Conservation (phyloP, 148 eudicot genomes). For the Rhododendron ovatum region DNA sequence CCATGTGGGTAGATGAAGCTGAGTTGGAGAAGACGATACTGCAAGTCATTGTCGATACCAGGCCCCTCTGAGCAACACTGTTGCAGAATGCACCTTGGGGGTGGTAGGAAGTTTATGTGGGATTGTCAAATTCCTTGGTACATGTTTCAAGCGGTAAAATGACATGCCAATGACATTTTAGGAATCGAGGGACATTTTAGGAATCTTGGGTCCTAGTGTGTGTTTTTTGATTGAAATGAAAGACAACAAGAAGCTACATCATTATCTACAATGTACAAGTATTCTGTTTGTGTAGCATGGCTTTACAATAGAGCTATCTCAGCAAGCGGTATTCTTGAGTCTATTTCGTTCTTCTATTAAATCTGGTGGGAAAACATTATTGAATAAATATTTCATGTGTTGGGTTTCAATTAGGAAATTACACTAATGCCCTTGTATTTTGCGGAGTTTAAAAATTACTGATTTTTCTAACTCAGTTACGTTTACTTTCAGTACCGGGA, state of each 20-base stretch:
- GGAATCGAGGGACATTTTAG: neutral
- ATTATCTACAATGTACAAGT: neutral
- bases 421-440: neutral
- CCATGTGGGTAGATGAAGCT: constrained; percentile 63
- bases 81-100: neutral
- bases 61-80: constrained; percentile 10
- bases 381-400: neutral
- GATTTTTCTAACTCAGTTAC: too few relatives aligned
- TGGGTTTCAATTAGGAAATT: neutral
- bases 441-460: too few relatives aligned
- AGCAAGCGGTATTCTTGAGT: neutral
- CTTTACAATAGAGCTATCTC: neutral
- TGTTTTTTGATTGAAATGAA: neutral
- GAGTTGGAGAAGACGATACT: constrained; percentile 32
- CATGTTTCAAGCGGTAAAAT: neutral
- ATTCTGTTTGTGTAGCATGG: neutral
- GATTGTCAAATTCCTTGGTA: neutral
- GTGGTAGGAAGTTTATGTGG: neutral
- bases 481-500: too few relatives aligned
- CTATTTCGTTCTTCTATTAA: neutral
- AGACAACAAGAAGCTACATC: neutral
- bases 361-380: neutral
- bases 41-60: constrained; percentile 18
- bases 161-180: neutral
- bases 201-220: neutral